These are phyloP conservation scores for Metarhizium anisopliae DNA, from an alignment of 2,329 filamentous ascomycete genomes.

Conservation along the genomic window DNA sequence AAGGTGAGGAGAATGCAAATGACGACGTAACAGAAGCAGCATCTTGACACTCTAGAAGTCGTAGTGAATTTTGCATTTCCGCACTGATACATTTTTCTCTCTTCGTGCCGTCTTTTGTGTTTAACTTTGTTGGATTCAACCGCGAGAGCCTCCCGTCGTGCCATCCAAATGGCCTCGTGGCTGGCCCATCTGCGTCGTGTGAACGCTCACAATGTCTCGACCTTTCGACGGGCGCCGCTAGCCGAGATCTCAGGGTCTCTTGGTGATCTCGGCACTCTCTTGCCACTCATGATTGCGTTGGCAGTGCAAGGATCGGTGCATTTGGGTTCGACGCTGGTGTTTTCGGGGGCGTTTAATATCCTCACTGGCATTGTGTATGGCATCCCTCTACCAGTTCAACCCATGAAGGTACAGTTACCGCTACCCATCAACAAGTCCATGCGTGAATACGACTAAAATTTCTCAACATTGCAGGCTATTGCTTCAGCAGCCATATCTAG, in stretches of 20 bases:
- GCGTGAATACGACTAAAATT: neutral
- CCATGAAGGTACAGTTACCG: slow-evolving; percentile 50
- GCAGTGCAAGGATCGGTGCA: slow-evolving; percentile 70
- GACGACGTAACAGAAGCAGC: too few species aligned
- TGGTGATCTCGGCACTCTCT: slow-evolving; percentile 81
- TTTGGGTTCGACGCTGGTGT: slow-evolving; percentile 74
- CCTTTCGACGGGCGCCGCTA: slow-evolving; percentile 36
- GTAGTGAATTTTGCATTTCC: neutral
- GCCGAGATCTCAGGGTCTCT: slow-evolving; percentile 79
- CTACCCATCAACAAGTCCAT: neutral
- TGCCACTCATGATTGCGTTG: slow-evolving; percentile 83
- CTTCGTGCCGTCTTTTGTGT: too few species aligned
- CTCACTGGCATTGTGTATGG: slow-evolving; percentile 75
- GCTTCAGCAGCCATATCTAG: slow-evolving; percentile 78
- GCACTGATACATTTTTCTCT: neutral
- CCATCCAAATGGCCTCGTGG: slow-evolving; percentile 16
- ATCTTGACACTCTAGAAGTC: too few species aligned
- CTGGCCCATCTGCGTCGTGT: slow-evolving; percentile 19
- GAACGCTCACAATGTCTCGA: slow-evolving; percentile 39
- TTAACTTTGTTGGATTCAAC: neutral
- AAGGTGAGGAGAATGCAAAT: too few species aligned
- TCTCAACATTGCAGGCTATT: slow-evolving; percentile 51
- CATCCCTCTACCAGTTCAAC: slow-evolving; percentile 84
- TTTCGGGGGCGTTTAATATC: slow-evolving; percentile 82
- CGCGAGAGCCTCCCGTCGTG: neutral